Evolutionary conservation across 2,329 filamentous ascomycete species (phyloP), one percentile per base, ranked within the genome.

Genomic region (Aspergillus terreus): DNA sequence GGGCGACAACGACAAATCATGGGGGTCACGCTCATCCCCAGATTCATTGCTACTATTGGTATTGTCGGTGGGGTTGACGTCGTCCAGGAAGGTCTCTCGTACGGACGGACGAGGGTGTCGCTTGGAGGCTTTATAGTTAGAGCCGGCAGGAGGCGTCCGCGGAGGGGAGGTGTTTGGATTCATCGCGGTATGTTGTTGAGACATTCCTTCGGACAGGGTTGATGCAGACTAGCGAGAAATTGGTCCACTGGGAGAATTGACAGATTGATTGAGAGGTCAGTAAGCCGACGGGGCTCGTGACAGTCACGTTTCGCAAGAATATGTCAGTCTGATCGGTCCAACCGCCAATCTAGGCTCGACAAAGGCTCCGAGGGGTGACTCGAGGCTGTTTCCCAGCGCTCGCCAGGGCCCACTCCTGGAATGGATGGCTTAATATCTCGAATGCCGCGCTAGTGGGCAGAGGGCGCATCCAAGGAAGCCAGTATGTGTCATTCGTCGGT

Each of bases 1-100:
- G 45, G 87, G 83, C 46, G 86, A 86, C 63, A 95, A 79, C 52
- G 89, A 92, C 56, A 96, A 80, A 70, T 96, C 92, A 77, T 96
- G 92, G 15, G 71, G 70, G 53, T 74, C 71, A 10, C 63, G 68
- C 45, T 73, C 71, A 50, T 73, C 70, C n/a, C 58, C 65, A 1
- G 70, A 72, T 30, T 71, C 68, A 54, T 64, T 64, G 44, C 58
- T 60, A 46, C 64, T 66, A 41, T 64, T 63, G 45, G 63, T 58
- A 49, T 63, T 63, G 27, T 72, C 71, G 44, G 64, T 56, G 15
- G 62, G 56, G 17, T 62, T 67, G 17, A 63, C 60, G 50, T 67
- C 65, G 35, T 76, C 71, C 10, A 71, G 61, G 36, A 74, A 74
- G 17, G 71, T 69, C 53, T 74, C 71, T 47, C 67, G 71, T 44